phyloP scores from a whole-genome alignment of 768 basidiomycete species.

The Xerocomus potaroensis region DNA sequence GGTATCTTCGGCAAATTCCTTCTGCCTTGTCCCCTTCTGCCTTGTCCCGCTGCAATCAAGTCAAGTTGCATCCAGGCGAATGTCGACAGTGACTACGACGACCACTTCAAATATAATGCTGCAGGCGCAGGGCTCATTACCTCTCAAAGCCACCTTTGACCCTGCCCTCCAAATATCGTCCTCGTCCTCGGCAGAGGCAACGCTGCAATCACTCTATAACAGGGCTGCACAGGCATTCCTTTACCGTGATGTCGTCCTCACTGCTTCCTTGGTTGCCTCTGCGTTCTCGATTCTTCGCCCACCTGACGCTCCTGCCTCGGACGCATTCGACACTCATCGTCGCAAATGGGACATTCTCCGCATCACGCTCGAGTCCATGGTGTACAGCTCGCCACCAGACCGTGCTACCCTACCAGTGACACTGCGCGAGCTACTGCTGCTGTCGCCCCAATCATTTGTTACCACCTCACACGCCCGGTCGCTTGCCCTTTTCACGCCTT shows the following conservation, averaged over 20 bases:
- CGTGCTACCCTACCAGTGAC: slow-evolving; percentile 42
- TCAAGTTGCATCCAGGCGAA: slow-evolving; percentile 15
- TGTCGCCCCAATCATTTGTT: slow-evolving; percentile 58
- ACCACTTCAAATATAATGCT: slow-evolving; percentile 26
- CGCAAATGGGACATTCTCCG: slow-evolving; percentile 87
- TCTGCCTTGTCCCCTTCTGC: too few species aligned
- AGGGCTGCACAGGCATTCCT: slow-evolving; percentile 79
- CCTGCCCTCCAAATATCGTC: slow-evolving; percentile 3
- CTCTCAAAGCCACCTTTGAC: slow-evolving; percentile 33
- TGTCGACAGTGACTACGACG: slow-evolving; percentile 52
- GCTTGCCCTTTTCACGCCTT: slow-evolving; percentile 61
- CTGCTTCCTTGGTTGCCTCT: slow-evolving; percentile 59
- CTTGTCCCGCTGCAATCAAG: slow-evolving; percentile 17
- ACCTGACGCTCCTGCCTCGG: slow-evolving; percentile 31
- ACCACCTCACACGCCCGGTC: slow-evolving; percentile 59
- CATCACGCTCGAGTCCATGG: slow-evolving; percentile 74
- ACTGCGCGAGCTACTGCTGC: slow-evolving; percentile 48
- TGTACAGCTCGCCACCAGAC: slow-evolving; percentile 54
- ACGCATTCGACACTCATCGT: slow-evolving; percentile 47
- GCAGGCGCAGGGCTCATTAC: slow-evolving; percentile 24
- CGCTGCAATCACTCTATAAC: slow-evolving; percentile 67
- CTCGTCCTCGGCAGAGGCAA: slow-evolving; percentile 37
- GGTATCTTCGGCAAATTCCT: slow-evolving; percentile 1
- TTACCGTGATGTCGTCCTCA: slow-evolving; percentile 63
- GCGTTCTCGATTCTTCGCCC: slow-evolving; percentile 61